Base-by-base conservation (phyloP, 495 filamentous ascomycete species). In the Penicillium parvum region DNA sequence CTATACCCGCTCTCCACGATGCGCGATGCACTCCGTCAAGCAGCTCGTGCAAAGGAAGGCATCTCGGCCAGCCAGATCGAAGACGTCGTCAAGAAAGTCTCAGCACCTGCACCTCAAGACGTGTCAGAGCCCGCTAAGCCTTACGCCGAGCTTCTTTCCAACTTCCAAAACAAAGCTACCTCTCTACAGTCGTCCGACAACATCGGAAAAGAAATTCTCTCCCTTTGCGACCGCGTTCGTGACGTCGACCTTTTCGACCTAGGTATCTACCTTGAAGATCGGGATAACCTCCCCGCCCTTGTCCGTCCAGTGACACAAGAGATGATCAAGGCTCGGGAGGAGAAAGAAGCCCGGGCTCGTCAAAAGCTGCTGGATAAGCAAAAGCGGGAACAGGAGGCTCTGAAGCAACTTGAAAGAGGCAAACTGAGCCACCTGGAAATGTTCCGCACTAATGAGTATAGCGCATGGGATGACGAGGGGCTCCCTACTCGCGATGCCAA, bases 261-360 rank as follows among this genome's bases (percentile, higher is more conserved):
- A 0, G 87, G 82, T 14, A 80, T 96, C 16, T 90, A 92, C 48
- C 82, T 97, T 7, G 91, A 96, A 55, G 91, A 97, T 55, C 81
- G 87, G 11, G 79, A 85, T 7, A 72, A 72, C 25, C 73, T 75
- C 45, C 82, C 85, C 0, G 88, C 91, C 11, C 69, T 96, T 1
- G 78, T 96, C 49, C 88, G 90, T 40, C 90, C 87, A n/a, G 75
- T 94, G 9, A 83, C 81, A 3, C 72, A 72, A 2, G 82, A 84
- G 37, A 73, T 95, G 22, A 69, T 84, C 23, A 82, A 84, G n/a
- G 80, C 81, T 1, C 77, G 83, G 1, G 77, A 82, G 37, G 84
- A 88, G 51, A 86, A 86, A 60, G 78, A 76, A 17, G 73, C 29
- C 50, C 53, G 53, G 25, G 65, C 61, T 12, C 52, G 45, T 18